Evolutionary conservation across 345 rosid genomes (phyloP).

Genomic region (Odontarrhena argentea): DNA sequence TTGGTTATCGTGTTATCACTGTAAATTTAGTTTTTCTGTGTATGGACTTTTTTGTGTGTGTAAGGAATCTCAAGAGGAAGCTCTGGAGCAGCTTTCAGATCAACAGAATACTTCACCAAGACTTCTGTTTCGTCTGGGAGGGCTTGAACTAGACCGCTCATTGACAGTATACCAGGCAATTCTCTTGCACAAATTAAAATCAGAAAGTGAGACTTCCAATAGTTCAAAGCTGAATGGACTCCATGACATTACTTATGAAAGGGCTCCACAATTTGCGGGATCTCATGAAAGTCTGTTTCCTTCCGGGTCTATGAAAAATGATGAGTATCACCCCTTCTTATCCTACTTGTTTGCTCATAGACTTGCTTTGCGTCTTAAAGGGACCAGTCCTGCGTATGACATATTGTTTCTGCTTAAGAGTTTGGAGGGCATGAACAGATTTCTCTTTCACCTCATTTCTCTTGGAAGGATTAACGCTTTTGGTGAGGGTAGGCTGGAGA

Average conservation of each 20-base stretch:
- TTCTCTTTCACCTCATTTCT: constrained; percentile 66
- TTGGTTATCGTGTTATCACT: constrained; percentile 6
- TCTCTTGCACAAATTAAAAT: constrained; percentile 65
- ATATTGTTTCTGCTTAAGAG: constrained; percentile 71
- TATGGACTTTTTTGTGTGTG: constrained; percentile 22
- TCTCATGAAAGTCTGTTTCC: constrained; percentile 35
- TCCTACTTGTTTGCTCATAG: constrained; percentile 55
- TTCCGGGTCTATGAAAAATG: constrained; percentile 31
- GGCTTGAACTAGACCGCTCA: constrained; percentile 56
- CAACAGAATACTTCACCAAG: constrained; percentile 43
- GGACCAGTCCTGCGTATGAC: constrained; percentile 64
- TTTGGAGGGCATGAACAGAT: constrained; percentile 73
- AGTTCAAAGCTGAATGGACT: constrained; percentile 59
- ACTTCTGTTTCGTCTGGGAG: constrained; percentile 69
- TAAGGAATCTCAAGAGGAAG: constrained; percentile 47
- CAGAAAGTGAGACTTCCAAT: constrained; percentile 52
- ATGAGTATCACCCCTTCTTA: constrained; percentile 49
- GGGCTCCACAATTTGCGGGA: constrained; percentile 44
- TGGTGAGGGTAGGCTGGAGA: constrained; percentile 62
- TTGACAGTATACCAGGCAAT: constrained; percentile 78
- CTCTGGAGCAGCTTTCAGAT: constrained; percentile 33
- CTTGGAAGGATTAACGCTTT: constrained; percentile 61
- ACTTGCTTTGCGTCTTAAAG: constrained; percentile 56
- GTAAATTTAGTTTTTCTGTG: constrained; percentile 9
- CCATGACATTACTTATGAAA: constrained; percentile 63